Conservation (phyloP, 176 grass and related monocot genomes). For the Canna indica region DNA sequence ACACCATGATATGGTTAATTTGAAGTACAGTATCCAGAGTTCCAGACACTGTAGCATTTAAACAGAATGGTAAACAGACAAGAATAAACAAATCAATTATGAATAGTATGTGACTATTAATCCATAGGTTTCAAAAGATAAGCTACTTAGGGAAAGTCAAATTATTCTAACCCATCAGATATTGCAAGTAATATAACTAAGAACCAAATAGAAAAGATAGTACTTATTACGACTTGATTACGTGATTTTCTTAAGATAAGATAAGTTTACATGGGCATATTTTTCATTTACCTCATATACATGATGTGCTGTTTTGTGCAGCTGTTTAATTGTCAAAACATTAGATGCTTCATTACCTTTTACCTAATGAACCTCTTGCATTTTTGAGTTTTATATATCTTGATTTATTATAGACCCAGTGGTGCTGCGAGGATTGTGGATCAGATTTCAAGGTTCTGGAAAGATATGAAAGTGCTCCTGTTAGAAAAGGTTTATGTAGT, state of each 20-base stretch:
- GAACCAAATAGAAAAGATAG: no score
- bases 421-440: conserved; percentile 28
- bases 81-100: neutral
- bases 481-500: conserved; percentile 65
- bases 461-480: conserved; percentile 81
- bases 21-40: no score
- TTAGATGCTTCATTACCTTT: neutral
- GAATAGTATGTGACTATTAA: neutral
- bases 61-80: neutral
- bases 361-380: neutral
- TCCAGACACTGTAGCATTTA: neutral
- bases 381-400: neutral
- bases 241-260: no score
- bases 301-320: neutral
- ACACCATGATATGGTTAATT: no score
- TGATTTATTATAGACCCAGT: neutral
- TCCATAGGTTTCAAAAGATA: neutral
- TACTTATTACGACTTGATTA: no score
- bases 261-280: no score
- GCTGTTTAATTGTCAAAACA: neutral
- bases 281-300: neutral
- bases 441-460: conserved; percentile 52
- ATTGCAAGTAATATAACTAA: no score
- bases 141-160: neutral
- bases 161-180: no score